A percentile compares a stretch with the other conserved stretches of the same genome.
These are phyloP conservation scores for Papiliotrema fonsecae DNA, from an alignment of 1,284 basidiomycete species.

Conservation along the genomic window DNA sequence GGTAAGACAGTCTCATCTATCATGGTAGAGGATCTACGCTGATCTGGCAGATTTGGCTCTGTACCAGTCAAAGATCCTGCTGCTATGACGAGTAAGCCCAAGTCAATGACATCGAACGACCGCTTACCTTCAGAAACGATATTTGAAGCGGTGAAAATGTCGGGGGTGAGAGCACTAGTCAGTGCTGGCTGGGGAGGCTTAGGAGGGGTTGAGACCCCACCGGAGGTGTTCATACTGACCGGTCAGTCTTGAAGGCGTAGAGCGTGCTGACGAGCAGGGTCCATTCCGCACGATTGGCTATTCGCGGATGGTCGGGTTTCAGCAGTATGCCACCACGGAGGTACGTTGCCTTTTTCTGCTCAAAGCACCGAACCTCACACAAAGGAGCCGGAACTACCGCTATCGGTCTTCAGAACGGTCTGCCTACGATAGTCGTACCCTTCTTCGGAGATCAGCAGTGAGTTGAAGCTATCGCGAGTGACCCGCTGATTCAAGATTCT, in stretches of 20 bases:
- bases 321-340: slow-evolving; percentile 65
- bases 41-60: slow-evolving; percentile 4
- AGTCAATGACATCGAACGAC: background rate
- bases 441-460: slow-evolving; percentile 62
- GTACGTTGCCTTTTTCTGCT: slow-evolving; percentile 12
- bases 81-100: slow-evolving; percentile 2
- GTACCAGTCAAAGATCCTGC: slow-evolving; percentile 6
- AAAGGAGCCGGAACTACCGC: slow-evolving; percentile 59
- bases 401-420: slow-evolving; percentile 56
- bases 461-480: background rate
- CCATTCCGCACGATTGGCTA: slow-evolving; percentile 66
- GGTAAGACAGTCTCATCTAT: too few species aligned
- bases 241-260: slow-evolving; percentile 17
- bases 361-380: background rate
- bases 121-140: slow-evolving; percentile 50
- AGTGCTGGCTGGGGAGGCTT: slow-evolving; percentile 63
- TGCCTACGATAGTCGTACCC: slow-evolving; percentile 60
- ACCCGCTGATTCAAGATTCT: slow-evolving; percentile 28
- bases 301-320: slow-evolving; percentile 55
- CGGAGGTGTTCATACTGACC: slow-evolving; percentile 55
- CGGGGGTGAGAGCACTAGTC: slow-evolving; percentile 58
- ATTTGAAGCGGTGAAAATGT: slow-evolving; percentile 55
- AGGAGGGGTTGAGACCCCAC: slow-evolving; percentile 49
- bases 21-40: background rate
- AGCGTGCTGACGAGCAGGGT: slow-evolving; percentile 43